Base-by-base conservation (phyloP, 305 asterid genomes). In the Fraxinus greggii region DNA sequence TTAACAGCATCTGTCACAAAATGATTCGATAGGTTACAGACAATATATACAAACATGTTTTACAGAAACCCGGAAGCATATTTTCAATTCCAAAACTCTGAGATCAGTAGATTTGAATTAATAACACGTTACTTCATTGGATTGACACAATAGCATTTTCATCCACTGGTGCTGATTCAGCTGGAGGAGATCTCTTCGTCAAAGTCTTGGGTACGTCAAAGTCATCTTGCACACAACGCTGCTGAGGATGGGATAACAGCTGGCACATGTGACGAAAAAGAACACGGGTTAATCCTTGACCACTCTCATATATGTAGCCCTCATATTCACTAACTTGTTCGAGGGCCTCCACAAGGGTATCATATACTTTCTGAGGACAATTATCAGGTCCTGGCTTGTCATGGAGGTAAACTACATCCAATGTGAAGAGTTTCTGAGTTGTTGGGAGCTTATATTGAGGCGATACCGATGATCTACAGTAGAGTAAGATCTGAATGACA, bases 361-460 rank as follows among this genome's bases (percentile, higher is more conserved):
- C 99, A 7, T 91, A 94, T 81, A 94, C 98, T 61, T 45, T 83
- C 84, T 96, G 99, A 45, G 99, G 98, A 77, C 99, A 96, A 77
- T 96, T 96, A 12, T 91, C 94, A 0, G 98, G 98, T 80, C 97
- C 98, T 0, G 98, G 99, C 85, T 91, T 93, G 92, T 97, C 97
- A 29, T 97, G 99, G 72, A 97, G 95, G 90, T 94, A 97, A 80
- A 95, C 80, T 28, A 92, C 97, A 56, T 94, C 98, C 88, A 97
- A 79, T 35, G 98, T 97, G 93, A 97, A 97, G 88, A 90, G 89
- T 80, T 91, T 96, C 72, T 87, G 89, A 32, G 89, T 80, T 17
- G 97, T 79, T 19, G 95, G 92, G 84, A 93, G 83, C 75, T 94
- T 95, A 83, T 85, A 90, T 24, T 88, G 89, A 42, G 98, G 99